Evolutionary conservation across 148 eudicot genomes (phyloP), one percentile per base, ranked within the genome.

Genomic region (Chenopodium formosanum): DNA sequence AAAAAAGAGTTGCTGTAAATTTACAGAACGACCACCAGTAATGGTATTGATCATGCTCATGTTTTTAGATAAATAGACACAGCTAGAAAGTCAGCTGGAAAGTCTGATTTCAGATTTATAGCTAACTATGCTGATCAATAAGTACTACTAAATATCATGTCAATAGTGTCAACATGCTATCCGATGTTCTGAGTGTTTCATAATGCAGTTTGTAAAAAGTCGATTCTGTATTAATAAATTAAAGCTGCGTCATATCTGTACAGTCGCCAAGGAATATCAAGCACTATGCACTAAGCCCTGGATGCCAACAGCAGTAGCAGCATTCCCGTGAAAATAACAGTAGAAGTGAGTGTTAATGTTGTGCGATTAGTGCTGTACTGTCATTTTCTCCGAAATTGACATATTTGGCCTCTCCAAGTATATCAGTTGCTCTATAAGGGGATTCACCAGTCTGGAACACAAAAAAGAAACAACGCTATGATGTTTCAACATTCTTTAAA

Each of bases 341-440:
- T 7, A 9, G 22, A 67, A 46, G 19, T 4, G 11, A 48, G 46
- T 29, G 23, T 25, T 37, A 80, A 73, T 81, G 78, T 53, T 84
- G 83, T 16, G 70, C 81, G 13, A 84, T 81, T 47, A 84, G 60
- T 69, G 80, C 53, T 17, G 80, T 11, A 73, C 74, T 71, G 73
- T 76, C 86, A 65, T 56, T 67, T 65, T 81, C 83, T 64, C 78
- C 86, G 9, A 84, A 80, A 62, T 37, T 71, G 34, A 53, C 83
- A 9, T 79, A 80, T 29, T 77, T 84, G 25, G 80, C 27, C 73
- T 84, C 86, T 44, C 73, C 74, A 65, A 84, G 80, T 27, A 84
- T 52, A 73, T 80, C 86, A 58, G 78, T 72, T 50, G 83, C 83
- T 71, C 74, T 84, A 72, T 71, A 84, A 12, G 83, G 60, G 6